These are phyloP conservation scores for Termitomyces heimii DNA, from an alignment of 768 basidiomycete species.

Conservation along the genomic window DNA sequence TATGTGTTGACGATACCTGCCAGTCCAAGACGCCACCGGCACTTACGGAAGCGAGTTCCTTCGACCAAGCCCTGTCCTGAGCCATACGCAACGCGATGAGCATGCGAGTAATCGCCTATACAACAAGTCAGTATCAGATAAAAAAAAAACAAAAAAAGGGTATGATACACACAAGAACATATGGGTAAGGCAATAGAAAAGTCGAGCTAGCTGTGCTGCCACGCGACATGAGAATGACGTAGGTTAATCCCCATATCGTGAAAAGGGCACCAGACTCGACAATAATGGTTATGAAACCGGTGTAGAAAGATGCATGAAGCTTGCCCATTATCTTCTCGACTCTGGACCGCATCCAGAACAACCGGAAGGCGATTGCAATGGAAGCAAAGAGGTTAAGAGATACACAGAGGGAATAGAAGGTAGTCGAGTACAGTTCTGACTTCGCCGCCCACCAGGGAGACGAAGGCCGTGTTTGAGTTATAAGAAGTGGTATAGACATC, in stretches of 20 bases:
- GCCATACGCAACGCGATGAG: constrained; percentile 34
- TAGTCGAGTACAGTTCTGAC: constrained; percentile 7
- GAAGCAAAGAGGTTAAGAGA: constrained; percentile 15
- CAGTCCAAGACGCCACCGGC: constrained; percentile 29
- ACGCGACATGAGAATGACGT: constrained; percentile 15
- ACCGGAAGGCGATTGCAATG: constrained; percentile 10
- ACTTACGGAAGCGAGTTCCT: constrained; percentile 26
- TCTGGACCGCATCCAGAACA: constrained; percentile 11
- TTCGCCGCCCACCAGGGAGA: constrained; percentile 5
- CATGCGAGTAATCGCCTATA: constrained; percentile 28
- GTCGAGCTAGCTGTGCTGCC: neutral
- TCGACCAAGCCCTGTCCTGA: constrained; percentile 33
- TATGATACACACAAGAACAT: constrained; percentile 13
- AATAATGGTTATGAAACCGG: constrained; percentile 14
- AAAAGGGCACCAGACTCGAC: constrained; percentile 19
- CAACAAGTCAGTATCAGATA: neutral
- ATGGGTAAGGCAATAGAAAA: constrained; percentile 15
- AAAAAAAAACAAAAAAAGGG: neutral
- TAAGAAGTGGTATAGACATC: constrained; percentile 17
- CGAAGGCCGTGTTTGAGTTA: constrained; percentile 10
- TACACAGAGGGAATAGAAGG: constrained; percentile 16
- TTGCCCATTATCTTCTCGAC: constrained; percentile 14
- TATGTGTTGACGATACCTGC: constrained; percentile 32
- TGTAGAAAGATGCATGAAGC: constrained; percentile 17
- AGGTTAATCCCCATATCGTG: constrained; percentile 15